phyloP scores from a whole-genome alignment of 148 eudicot genomes.

The Cornus kousa region DNA sequence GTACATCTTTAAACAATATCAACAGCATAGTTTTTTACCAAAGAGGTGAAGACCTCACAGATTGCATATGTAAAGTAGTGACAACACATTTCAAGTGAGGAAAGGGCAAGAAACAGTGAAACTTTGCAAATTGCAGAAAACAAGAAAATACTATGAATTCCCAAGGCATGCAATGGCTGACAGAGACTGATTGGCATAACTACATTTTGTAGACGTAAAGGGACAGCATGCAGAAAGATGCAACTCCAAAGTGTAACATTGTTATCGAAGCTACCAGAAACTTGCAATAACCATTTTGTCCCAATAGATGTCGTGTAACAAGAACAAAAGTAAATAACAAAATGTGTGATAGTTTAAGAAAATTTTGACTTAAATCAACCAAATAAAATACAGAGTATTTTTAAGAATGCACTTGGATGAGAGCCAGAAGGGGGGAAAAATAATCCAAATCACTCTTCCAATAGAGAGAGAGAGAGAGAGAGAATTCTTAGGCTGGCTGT shows the following conservation, averaged over 20 bases:
- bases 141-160: background rate
- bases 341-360: too few relatives aligned
- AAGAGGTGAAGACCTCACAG: background rate
- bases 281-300: background rate
- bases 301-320: too few relatives aligned
- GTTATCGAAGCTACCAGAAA: background rate
- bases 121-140: too few relatives aligned
- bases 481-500: too few relatives aligned
- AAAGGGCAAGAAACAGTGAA: background rate
- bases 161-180: background rate
- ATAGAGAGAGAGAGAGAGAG: too few relatives aligned
- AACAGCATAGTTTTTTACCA: background rate
- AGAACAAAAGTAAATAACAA: too few relatives aligned
- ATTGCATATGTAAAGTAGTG: background rate
- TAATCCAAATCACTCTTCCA: too few relatives aligned
- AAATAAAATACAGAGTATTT: too few relatives aligned
- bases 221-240: background rate
- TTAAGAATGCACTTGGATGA: too few relatives aligned
- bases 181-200: background rate
- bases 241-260: background rate
- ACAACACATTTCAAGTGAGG: background rate
- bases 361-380: too few relatives aligned
- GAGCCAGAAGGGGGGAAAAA: too few relatives aligned
- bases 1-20: background rate
- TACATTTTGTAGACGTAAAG: background rate